phyloP scores from a whole-genome alignment of 495 filamentous ascomycete genomes.

The Hyphodiscus hymeniophilus region DNA sequence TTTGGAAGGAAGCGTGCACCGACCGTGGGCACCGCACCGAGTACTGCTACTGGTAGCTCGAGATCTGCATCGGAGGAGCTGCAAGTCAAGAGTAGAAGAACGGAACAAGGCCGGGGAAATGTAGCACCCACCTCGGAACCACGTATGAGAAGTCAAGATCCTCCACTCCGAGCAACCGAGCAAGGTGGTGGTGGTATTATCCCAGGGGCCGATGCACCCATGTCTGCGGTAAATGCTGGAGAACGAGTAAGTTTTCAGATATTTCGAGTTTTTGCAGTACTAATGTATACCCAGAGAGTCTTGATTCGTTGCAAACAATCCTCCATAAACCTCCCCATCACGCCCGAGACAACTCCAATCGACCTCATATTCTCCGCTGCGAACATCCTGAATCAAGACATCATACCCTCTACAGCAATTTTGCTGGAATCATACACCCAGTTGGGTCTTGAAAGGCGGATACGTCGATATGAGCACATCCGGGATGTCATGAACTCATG shows the following conservation, averaged over 20 bases:
- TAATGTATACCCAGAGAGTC: slow-evolving; percentile 40
- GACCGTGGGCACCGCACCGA: slow-evolving; percentile 6
- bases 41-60: background rate
- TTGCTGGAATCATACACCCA: slow-evolving; percentile 67
- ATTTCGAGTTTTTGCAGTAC: background rate
- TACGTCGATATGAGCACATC: slow-evolving; percentile 81
- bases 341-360: slow-evolving; percentile 61
- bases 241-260: slow-evolving; percentile 47
- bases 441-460: slow-evolving; percentile 72
- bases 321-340: slow-evolving; percentile 57
- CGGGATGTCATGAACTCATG: slow-evolving; percentile 90
- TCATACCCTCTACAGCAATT: slow-evolving; percentile 53
- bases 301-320: slow-evolving; percentile 57
- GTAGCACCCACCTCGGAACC: background rate
- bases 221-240: slow-evolving; percentile 76
- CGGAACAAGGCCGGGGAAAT: background rate
- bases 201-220: slow-evolving; percentile 68
- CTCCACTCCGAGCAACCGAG: background rate
- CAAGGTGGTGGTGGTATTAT: slow-evolving; percentile 32
- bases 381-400: slow-evolving; percentile 43
- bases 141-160: background rate
- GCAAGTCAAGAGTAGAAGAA: background rate
- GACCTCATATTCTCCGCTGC: slow-evolving; percentile 59
- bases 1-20: slow-evolving; percentile 17
- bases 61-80: background rate